Conservation (phyloP, 345 rosid genomes). For the Clarkia xantiana region DNA sequence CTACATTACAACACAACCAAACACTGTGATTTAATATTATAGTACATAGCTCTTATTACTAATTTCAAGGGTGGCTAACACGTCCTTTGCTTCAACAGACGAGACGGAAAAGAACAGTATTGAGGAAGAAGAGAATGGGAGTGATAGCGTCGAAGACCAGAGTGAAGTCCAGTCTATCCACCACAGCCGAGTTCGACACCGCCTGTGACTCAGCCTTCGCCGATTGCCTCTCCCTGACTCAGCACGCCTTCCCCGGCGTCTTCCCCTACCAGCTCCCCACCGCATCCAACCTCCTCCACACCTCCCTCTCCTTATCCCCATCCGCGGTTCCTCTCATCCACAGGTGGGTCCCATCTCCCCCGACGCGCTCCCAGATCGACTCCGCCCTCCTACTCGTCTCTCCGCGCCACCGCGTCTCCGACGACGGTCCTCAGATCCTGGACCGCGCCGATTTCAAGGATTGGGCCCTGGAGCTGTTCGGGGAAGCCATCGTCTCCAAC, state of each 20-base stretch:
- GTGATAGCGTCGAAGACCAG: conserved; percentile 41
- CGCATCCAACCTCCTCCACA: conserved; percentile 55
- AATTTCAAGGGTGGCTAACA: too few relatives aligned
- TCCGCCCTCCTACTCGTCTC: conserved; percentile 37
- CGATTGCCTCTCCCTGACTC: conserved; percentile 55
- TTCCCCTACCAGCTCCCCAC: conserved; percentile 58
- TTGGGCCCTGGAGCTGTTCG: conserved; percentile 57
- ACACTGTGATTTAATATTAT: too few relatives aligned
- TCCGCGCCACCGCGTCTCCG: conserved; percentile 2
- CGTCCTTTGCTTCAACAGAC: too few relatives aligned
- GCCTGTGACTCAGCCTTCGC: conserved; percentile 53
- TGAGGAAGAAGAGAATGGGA: conserved; percentile 8
- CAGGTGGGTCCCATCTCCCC: conserved; percentile 64
- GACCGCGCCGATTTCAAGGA: conserved; percentile 30
- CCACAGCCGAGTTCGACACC: conserved; percentile 36
- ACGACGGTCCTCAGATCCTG: conserved; percentile 15
- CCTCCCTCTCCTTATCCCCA: conserved; percentile 19
- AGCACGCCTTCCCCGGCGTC: conserved; percentile 63
- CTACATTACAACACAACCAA: too few relatives aligned
- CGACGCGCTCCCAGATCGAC: conserved; percentile 51
- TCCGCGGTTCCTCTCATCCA: conserved; percentile 21
- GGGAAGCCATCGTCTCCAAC: conserved; percentile 38
- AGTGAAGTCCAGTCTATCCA: conserved; percentile 24
- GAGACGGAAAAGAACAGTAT: too few relatives aligned
- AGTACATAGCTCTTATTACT: too few relatives aligned